Percentiles rank a stretch among this genome's conserved stretches.
phyloP scores from a whole-genome alignment of 2,329 filamentous ascomycete genomes.

The Tolypocladium tundrense region DNA sequence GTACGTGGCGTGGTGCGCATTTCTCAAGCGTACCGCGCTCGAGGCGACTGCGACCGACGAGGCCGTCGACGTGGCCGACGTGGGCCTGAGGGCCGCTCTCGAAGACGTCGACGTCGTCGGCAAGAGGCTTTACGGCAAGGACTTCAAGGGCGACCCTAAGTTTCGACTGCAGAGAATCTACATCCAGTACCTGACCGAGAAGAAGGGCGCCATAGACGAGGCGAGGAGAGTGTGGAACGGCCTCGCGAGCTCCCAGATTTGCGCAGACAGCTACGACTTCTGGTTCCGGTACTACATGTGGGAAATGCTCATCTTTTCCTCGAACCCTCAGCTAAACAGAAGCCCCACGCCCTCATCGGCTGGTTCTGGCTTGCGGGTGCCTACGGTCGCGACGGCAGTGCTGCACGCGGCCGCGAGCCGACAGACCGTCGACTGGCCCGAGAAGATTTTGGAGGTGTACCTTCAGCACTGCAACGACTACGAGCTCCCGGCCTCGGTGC shows the following conservation, averaged over 20 bases:
- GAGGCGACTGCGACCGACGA: constrained; percentile 64
- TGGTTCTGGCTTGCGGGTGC: constrained; percentile 46
- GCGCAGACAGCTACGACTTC: constrained; percentile 78
- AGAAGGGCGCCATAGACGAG: constrained; percentile 64
- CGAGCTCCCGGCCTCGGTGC: constrained; percentile 66
- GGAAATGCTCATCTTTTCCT: constrained; percentile 63
- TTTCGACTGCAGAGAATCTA: constrained; percentile 87
- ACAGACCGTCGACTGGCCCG: constrained; percentile 62
- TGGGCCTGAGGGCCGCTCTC: constrained; percentile 75
- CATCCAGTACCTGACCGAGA: constrained; percentile 83
- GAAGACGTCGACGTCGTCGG: constrained; percentile 77
- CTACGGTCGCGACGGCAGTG: constrained; percentile 64
- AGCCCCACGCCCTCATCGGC: constrained; percentile 39
- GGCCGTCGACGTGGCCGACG: constrained; percentile 79
- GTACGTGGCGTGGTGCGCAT: constrained; percentile 90
- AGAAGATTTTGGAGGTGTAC: constrained; percentile 65
- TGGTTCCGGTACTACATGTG: constrained; percentile 89
- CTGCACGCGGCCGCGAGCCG: constrained; percentile 59
- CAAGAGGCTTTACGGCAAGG: constrained; percentile 60
- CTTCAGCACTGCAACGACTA: constrained; percentile 81
- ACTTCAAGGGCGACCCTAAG: constrained; percentile 75
- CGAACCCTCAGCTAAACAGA: constrained; percentile 32
- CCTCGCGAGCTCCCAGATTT: constrained; percentile 50
- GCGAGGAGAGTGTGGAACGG: constrained; percentile 71
- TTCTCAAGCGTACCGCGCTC: constrained; percentile 78